phyloP scores from a whole-genome alignment of 164 flowering plant genomes.

The Stephania cephalantha region DNA sequence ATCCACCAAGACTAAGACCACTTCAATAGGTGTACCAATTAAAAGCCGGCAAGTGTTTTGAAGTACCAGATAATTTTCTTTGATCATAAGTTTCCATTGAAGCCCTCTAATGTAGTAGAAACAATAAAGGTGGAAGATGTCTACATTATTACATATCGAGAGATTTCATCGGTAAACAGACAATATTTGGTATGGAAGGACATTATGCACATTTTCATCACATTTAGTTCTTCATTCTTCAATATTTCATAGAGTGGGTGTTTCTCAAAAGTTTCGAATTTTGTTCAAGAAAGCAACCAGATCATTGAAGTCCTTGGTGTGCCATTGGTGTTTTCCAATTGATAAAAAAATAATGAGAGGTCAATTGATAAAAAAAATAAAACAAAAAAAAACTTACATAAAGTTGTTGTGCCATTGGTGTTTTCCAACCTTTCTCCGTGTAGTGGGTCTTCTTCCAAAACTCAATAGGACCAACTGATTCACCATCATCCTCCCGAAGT shows the following conservation, averaged over 20 bases:
- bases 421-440: too few relatives aligned
- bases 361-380: too few relatives aligned
- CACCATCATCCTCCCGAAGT: too few relatives aligned
- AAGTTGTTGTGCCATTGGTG: too few relatives aligned
- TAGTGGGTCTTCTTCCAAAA: too few relatives aligned
- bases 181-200: not conserved
- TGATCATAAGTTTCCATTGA: not conserved
- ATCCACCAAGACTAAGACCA: too few relatives aligned
- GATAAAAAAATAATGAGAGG: too few relatives aligned
- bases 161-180: not conserved
- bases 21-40: not conserved
- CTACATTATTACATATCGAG: not conserved
- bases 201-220: not conserved
- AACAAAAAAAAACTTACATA: too few relatives aligned
- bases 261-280: not conserved
- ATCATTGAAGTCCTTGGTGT: not conserved
- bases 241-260: not conserved
- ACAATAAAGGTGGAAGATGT: not conserved
- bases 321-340: too few relatives aligned
- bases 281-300: not conserved
- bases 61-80: not conserved
- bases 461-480: too few relatives aligned
- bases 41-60: not conserved
- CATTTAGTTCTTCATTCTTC: not conserved
- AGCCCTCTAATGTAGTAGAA: not conserved